phyloP scores from a whole-genome alignment of 1,284 basidiomycete species.

The Ganoderma resinaceum region DNA sequence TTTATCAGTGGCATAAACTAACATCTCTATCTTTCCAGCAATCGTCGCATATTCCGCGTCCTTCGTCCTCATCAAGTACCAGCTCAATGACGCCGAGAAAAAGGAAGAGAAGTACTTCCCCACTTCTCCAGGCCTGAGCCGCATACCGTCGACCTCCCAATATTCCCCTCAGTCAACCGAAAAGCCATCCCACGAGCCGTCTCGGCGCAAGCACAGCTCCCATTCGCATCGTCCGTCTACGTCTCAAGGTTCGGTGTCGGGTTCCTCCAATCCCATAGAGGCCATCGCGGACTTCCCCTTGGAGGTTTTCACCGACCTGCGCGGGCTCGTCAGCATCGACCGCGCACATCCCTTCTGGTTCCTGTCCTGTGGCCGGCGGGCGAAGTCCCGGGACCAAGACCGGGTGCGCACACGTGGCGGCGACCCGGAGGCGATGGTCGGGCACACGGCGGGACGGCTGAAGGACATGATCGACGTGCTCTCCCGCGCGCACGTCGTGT shows the following conservation, averaged over 20 bases:
- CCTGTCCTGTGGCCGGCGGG: conserved; percentile 12
- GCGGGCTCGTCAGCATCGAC: conserved; percentile 25
- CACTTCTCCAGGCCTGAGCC: conserved; percentile 1
- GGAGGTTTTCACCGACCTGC: conserved; percentile 28
- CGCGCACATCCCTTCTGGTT: conserved; percentile 27
- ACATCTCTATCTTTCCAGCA: conserved; percentile 28
- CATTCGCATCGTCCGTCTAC: conserved; percentile 14
- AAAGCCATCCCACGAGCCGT: conserved; percentile 2
- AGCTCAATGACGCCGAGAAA: conserved; percentile 38
- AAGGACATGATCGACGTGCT: conserved; percentile 42
- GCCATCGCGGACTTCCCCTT: conserved; percentile 19
- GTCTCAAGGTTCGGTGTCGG: conserved; percentile 9
- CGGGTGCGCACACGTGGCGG: conserved; percentile 3
- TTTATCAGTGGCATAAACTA: neutral
- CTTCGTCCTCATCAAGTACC: conserved; percentile 44
- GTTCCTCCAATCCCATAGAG: conserved; percentile 18
- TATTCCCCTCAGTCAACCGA: neutral
- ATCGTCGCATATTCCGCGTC: conserved; percentile 44
- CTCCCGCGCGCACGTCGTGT: conserved; percentile 41
- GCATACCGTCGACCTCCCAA: neutral
- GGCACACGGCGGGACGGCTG: conserved; percentile 22
- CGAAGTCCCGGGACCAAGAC: neutral
- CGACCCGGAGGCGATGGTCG: conserved; percentile 12
- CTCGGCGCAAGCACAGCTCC: conserved; percentile 5
- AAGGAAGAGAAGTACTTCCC: conserved; percentile 21